phyloP scores from a whole-genome alignment of 73 alveolate genomes.

The Paramecium caudatum region DNA sequence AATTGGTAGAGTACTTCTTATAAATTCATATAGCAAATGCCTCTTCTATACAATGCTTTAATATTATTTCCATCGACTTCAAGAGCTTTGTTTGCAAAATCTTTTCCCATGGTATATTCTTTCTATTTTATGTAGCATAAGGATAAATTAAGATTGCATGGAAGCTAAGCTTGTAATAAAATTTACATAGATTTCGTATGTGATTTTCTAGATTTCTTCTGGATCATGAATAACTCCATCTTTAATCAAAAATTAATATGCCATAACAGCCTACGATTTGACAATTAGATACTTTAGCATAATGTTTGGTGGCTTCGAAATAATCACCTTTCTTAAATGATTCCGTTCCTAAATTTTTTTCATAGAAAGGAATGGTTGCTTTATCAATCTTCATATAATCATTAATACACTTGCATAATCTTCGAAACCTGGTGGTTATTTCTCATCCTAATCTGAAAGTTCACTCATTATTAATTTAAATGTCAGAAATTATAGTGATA shows the following conservation, averaged over 20 bases:
- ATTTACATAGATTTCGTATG: conserved; percentile 41
- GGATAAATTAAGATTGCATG: conserved; percentile 40
- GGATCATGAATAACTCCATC: conserved; percentile 35
- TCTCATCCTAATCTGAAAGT: too few relatives aligned
- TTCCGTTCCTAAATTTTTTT: conserved; percentile 46
- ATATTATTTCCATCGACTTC: conserved; percentile 45
- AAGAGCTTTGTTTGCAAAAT: conserved; percentile 51
- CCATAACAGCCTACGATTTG: conserved; percentile 22
- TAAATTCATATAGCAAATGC: neutral
- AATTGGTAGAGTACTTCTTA: neutral
- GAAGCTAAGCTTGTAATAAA: neutral
- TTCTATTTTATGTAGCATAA: conserved; percentile 30
- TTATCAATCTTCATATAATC: conserved; percentile 63
- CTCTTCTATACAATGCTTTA: conserved; percentile 51
- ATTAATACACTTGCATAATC: too few relatives aligned
- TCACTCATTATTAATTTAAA: neutral
- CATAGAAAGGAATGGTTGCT: conserved; percentile 9
- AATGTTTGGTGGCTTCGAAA: conserved; percentile 47
- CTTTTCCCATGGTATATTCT: conserved; percentile 11
- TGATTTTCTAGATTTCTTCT: conserved; percentile 14
- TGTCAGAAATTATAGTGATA: conserved; percentile 45
- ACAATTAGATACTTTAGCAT: neutral
- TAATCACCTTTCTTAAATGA: conserved; percentile 4
- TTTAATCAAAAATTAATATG: conserved; percentile 41
- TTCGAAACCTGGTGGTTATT: too few relatives aligned